A percentile compares a stretch with the other conserved stretches of the same genome.
Evolutionary conservation across 2,329 filamentous ascomycete genomes (phyloP).

Genomic region (Aspergillus sp.): DNA sequence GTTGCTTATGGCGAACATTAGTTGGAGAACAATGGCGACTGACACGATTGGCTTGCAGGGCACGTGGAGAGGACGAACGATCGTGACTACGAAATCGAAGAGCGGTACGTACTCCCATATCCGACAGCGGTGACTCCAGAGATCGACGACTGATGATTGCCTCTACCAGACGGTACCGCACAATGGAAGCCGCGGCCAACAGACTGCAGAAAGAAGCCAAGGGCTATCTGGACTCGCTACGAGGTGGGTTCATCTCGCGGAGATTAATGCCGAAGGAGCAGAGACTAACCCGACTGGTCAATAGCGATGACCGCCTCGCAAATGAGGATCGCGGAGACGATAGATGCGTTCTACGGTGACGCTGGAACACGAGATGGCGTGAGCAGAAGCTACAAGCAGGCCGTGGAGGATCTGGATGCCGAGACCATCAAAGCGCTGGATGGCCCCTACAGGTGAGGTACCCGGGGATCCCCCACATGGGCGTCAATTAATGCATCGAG

Average conservation of each 20-base stretch:
- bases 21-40: not conserved
- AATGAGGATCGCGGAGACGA: constrained; percentile 70
- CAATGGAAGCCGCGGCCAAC: constrained; percentile 91
- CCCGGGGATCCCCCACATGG: not conserved
- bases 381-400: constrained; percentile 95
- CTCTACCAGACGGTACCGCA: constrained; percentile 75
- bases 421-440: constrained; percentile 98
- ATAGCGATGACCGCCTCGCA: constrained; percentile 97
- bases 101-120: constrained; percentile 58
- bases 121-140: not conserved
- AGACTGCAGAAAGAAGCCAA: constrained; percentile 97
- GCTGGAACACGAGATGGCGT: constrained; percentile 93
- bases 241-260: constrained; percentile 58
- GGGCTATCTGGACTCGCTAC: constrained; percentile 91
- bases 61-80: constrained; percentile 99
- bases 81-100: constrained; percentile 97
- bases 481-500: not conserved
- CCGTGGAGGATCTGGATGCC: constrained; percentile 93
- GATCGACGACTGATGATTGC: not conserved
- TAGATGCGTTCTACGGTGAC: constrained; percentile 98
- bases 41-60: constrained; percentile 47
- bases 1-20: not conserved
- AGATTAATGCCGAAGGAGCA: not conserved
- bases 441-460: constrained; percentile 76
- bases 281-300: not conserved